Evolutionary conservation across 352 stramenopile species (phyloP).

Genomic region (Phytophthora megakarya): DNA sequence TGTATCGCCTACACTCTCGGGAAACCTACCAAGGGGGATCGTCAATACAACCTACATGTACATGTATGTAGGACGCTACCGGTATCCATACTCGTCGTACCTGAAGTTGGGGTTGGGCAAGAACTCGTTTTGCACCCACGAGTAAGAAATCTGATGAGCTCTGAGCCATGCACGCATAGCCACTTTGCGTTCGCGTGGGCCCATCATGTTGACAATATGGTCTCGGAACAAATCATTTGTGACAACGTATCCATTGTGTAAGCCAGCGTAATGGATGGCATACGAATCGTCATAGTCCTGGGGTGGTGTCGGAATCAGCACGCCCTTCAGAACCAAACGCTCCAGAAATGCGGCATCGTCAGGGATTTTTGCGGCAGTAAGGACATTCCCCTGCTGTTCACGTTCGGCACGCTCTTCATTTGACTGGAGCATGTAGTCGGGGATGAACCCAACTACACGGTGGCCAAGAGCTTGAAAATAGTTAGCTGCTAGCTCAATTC

Average conservation of each 20-base stretch:
- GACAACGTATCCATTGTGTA: slow-evolving; percentile 77
- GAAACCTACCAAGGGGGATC: slow-evolving; percentile 20
- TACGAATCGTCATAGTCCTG: slow-evolving; percentile 92
- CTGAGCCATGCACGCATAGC: slow-evolving; percentile 71
- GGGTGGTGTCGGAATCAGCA: slow-evolving; percentile 79
- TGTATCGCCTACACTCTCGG: slow-evolving; percentile 5
- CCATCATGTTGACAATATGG: slow-evolving; percentile 74
- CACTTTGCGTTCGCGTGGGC: slow-evolving; percentile 56
- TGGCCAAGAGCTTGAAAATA: slow-evolving; percentile 76
- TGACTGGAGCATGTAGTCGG: slow-evolving; percentile 78
- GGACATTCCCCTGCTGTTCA: slow-evolving; percentile 29
- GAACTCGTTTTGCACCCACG: slow-evolving; percentile 88
- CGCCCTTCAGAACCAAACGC: slow-evolving; percentile 66
- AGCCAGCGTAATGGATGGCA: slow-evolving; percentile 88
- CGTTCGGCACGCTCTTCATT: slow-evolving; percentile 45
- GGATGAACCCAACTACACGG: slow-evolving; percentile 83
- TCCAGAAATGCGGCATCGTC: slow-evolving; percentile 77
- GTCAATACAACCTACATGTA: slow-evolving; percentile 7
- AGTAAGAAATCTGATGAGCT: slow-evolving; percentile 86
- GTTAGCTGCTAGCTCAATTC: slow-evolving; percentile 72
- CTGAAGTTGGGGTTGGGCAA: slow-evolving; percentile 87
- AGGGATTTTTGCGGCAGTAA: slow-evolving; percentile 62
- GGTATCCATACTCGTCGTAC: too few species aligned
- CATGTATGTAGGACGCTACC: too few species aligned
- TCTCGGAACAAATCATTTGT: slow-evolving; percentile 91